Evolutionary conservation across 2,329 filamentous ascomycete species (phyloP).

Genomic region (Laburnicola sp.): DNA sequence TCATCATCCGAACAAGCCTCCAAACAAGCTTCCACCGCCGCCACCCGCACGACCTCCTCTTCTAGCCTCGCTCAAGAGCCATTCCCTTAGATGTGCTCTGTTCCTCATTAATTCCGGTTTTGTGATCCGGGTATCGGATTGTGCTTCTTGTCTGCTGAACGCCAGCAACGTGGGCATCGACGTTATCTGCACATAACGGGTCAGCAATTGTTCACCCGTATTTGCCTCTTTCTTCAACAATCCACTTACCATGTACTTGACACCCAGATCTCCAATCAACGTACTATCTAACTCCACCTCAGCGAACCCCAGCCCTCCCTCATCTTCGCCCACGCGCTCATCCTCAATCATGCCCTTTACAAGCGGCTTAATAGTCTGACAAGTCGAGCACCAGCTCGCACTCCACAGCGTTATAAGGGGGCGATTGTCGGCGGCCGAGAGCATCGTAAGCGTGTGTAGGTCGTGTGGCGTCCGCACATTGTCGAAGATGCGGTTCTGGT

Average conservation of each 20-base stretch:
- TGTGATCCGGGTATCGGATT: conserved; percentile 51
- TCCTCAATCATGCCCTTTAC: conserved; percentile 49
- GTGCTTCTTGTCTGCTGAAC: conserved; percentile 55
- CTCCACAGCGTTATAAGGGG: conserved; percentile 56
- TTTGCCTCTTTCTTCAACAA: neutral
- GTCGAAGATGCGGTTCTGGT: conserved; percentile 40
- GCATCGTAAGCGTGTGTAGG: conserved; percentile 52
- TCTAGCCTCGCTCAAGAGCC: conserved; percentile 53
- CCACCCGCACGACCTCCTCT: conserved; percentile 51
- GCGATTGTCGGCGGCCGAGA: conserved; percentile 50
- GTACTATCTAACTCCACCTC: conserved; percentile 55
- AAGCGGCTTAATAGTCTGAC: conserved; percentile 49
- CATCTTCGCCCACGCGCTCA: conserved; percentile 49
- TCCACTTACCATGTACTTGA: conserved; percentile 45
- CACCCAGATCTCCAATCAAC: conserved; percentile 47
- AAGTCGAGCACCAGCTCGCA: conserved; percentile 53
- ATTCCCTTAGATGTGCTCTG: conserved; percentile 49
- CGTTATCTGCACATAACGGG: conserved; percentile 39
- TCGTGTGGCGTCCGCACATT: conserved; percentile 53
- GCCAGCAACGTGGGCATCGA: conserved; percentile 55
- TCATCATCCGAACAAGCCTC: conserved; percentile 41
- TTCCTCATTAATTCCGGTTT: conserved; percentile 52
- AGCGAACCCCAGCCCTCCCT: conserved; percentile 52
- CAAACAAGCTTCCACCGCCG: conserved; percentile 48
- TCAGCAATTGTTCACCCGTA: conserved; percentile 6